Evolutionary conservation across 768 basidiomycete species (phyloP), one percentile per base, ranked within the genome.

Genomic region (Xerocomus spinulosus): DNA sequence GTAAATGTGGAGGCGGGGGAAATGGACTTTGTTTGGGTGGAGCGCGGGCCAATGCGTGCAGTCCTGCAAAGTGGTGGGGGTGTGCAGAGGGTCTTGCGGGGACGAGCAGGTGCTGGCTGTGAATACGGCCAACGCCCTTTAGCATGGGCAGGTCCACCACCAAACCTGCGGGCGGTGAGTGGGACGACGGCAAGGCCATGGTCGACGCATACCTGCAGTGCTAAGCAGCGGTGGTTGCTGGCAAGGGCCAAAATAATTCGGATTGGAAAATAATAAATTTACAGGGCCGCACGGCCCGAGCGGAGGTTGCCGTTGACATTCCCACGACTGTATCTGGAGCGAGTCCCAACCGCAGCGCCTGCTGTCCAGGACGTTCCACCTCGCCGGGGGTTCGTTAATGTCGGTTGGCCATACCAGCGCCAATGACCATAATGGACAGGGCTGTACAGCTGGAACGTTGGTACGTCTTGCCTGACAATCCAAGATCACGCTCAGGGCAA

Each of bases 131-230:
- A 62, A 70, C 75, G 70, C 77, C 78, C 79, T 77, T 80, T 70
- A 81, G 83, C 84, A 87, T 87, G 79, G 79, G 81, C 81, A 80
- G 76, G 61, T 61, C 61, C 61, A 61, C 67, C 68, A 64, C 68
- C 63, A 68, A 35, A 38, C 44, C 20, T 46, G 12, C 12, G 12
- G 26, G 17, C 3, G 17, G 14, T 42, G 41, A 42, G 41, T 20
- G 34, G 34, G 34, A n/a, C n/a, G n/a, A n/a, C n/a, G n/a, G n/a
- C n/a, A n/a, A n/a, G n/a, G n/a, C n/a, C n/a, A n/a, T n/a, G n/a
- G n/a, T n/a, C n/a, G n/a, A n/a, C n/a, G n/a, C n/a, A n/a, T n/a
- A 41, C 40, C 26, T 41, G 17, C 17, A 8, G 41, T n/a, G n/a
- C n/a, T n/a, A n/a, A n/a, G n/a, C n/a, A n/a, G n/a, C n/a, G n/a